Conservation (phyloP, 2,329 filamentous ascomycete species). For the Cadophora sp. region DNA sequence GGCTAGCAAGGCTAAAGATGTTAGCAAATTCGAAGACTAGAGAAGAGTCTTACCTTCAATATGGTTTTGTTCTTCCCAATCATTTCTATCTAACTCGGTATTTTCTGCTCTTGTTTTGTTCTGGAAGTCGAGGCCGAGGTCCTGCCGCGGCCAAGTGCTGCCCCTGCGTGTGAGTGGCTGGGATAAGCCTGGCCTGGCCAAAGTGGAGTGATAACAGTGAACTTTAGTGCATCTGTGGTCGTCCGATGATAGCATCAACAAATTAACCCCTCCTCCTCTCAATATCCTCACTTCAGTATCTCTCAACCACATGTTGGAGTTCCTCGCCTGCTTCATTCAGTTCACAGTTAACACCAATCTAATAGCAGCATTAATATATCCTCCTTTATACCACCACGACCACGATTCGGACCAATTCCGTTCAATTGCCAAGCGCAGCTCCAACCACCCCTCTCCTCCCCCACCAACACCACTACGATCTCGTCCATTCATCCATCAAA, state of each 20-base stretch:
- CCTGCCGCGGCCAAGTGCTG: background rate
- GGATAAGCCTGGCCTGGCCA: no score
- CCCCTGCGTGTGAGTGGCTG: no score
- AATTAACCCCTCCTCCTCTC: slow-evolving; percentile 2
- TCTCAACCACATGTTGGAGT: background rate
- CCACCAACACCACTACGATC: background rate
- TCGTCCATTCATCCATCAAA: background rate
- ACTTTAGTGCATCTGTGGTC: background rate
- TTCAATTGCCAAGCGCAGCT: background rate
- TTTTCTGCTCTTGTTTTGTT: background rate
- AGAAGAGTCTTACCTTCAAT: no score
- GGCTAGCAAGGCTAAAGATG: no score
- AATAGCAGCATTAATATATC: background rate
- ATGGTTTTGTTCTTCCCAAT: no score
- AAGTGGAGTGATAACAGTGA: background rate
- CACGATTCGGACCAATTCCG: no score
- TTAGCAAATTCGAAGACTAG: no score
- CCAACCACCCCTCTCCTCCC: background rate
- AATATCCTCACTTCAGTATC: background rate
- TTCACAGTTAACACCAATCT: no score
- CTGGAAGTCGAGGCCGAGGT: background rate
- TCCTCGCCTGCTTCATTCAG: background rate
- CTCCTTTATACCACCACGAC: background rate
- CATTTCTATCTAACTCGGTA: no score
- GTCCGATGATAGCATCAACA: slow-evolving; percentile 9